A percentile compares a stretch with the other conserved stretches of the same genome.
These are phyloP conservation scores for Globisporangium sylvaticum DNA, from an alignment of 352 stramenopile genomes.

Conservation along the genomic window DNA sequence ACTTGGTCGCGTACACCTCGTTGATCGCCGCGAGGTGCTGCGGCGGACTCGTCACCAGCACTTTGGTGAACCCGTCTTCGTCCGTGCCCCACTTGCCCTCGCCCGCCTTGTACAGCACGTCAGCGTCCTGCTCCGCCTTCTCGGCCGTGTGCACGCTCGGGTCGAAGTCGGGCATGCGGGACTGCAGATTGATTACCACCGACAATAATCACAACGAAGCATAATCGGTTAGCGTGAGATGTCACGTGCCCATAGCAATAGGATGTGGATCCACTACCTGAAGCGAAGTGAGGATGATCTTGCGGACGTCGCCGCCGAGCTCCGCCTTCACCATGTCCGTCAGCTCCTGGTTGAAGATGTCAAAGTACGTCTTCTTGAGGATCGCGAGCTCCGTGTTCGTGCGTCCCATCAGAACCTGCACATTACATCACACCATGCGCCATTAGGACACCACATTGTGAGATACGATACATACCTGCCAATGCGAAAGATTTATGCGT, in stretches of 20 bases:
- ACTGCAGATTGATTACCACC: neutral
- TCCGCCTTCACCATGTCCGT: conserved; percentile 28
- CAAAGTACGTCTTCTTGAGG: conserved; percentile 46
- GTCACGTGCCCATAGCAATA: no score
- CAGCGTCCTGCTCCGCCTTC: conserved; percentile 59
- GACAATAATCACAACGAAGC: no score
- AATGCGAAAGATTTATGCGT: no score
- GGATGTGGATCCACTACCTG: conserved; percentile 14
- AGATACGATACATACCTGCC: no score
- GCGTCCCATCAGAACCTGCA: conserved; percentile 26
- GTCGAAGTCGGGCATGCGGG: conserved; percentile 23
- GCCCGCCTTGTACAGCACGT: conserved; percentile 69
- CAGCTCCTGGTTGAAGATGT: conserved; percentile 39
- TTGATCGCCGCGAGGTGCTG: conserved; percentile 60
- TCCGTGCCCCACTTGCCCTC: conserved; percentile 80
- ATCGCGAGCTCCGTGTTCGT: conserved; percentile 34
- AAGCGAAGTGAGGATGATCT: conserved; percentile 30
- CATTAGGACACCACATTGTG: neutral
- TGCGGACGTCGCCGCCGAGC: conserved; percentile 36
- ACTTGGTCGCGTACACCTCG: conserved; percentile 51
- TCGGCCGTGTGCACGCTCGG: conserved; percentile 48
- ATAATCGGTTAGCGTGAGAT: no score
- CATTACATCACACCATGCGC: conserved; percentile 4
- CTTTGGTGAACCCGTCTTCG: conserved; percentile 59
- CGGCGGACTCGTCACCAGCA: conserved; percentile 53